Percentiles rank a stretch among this genome's conserved stretches.
These are phyloP conservation scores for Boeremia exigua DNA, from an alignment of 2,329 filamentous ascomycete genomes.

Conservation along the genomic window DNA sequence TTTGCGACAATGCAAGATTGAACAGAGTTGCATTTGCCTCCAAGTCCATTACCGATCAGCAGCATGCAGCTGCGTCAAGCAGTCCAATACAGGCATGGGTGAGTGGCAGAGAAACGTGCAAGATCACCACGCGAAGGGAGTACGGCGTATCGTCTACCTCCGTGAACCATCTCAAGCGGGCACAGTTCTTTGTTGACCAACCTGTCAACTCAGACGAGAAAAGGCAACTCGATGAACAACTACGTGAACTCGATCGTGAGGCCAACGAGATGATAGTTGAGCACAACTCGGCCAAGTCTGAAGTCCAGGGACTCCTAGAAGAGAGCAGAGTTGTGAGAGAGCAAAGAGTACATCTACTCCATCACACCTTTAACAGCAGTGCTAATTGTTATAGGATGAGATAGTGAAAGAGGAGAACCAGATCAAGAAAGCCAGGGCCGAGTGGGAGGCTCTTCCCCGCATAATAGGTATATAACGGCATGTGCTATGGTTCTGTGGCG, in stretches of 20 bases:
- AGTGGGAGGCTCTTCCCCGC: slow-evolving; percentile 71
- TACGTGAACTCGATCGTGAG: slow-evolving; percentile 53
- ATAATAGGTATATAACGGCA: slow-evolving; percentile 67
- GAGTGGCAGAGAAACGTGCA: slow-evolving; percentile 62
- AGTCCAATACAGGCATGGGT: slow-evolving; percentile 71
- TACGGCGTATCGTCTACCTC: slow-evolving; percentile 79
- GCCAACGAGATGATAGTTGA: slow-evolving; percentile 39
- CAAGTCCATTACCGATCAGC: slow-evolving; percentile 67
- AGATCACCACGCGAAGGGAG: slow-evolving; percentile 74
- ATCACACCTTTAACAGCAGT: not conserved
- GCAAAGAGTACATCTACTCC: slow-evolving; percentile 10
- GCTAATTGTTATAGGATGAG: slow-evolving; percentile 22
- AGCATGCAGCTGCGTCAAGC: slow-evolving; percentile 69
- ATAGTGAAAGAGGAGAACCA: slow-evolving; percentile 68
- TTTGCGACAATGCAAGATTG: slow-evolving; percentile 75
- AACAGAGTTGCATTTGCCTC: slow-evolving; percentile 72
- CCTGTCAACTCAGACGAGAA: slow-evolving; percentile 73
- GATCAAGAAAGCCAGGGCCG: slow-evolving; percentile 69
- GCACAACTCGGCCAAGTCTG: slow-evolving; percentile 20
- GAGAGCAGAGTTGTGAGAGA: slow-evolving; percentile 6
- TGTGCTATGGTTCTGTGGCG: not conserved
- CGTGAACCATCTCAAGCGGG: slow-evolving; percentile 65
- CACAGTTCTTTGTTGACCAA: slow-evolving; percentile 77
- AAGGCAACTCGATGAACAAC: slow-evolving; percentile 62
- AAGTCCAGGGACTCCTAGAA: slow-evolving; percentile 27